Evolutionary conservation across 1,284 basidiomycete species (phyloP).

Genomic region (Inonotus obliquus): DNA sequence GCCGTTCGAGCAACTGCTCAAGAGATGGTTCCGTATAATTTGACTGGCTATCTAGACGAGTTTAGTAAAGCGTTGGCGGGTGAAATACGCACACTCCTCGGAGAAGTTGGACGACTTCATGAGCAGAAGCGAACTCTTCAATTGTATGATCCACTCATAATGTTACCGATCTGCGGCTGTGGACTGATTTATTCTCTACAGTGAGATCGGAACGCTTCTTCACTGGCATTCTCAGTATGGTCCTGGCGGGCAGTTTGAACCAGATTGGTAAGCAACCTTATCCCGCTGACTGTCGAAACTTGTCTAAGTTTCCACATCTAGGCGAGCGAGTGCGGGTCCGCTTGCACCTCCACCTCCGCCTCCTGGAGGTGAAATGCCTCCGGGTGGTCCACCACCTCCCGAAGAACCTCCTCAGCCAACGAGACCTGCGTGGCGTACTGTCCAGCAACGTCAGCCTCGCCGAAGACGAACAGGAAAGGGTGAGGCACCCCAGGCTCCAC

Average conservation of each 20-base stretch:
- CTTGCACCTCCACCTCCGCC: conserved; percentile 33
- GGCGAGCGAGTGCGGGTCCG: conserved; percentile 41
- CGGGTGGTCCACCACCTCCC: conserved; percentile 24
- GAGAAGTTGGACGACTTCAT: conserved; percentile 71
- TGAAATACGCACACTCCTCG: conserved; percentile 74
- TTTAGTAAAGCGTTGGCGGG: conserved; percentile 74
- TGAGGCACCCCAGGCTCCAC: conserved; percentile 4
- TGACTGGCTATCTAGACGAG: conserved; percentile 73
- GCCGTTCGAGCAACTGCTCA: conserved; percentile 60
- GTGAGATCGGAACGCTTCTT: conserved; percentile 65
- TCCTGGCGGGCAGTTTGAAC: conserved; percentile 71
- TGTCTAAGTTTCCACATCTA: conserved; percentile 21
- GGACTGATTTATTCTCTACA: conserved; percentile 26
- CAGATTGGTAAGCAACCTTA: conserved; percentile 49
- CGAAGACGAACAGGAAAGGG: conserved; percentile 12
- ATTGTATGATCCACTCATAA: conserved; percentile 43
- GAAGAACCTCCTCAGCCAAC: conserved; percentile 22
- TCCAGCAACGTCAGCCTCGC: conserved; percentile 19
- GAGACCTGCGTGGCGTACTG: conserved; percentile 20
- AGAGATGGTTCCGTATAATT: conserved; percentile 71
- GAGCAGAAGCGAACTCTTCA: conserved; percentile 68
- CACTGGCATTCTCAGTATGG: conserved; percentile 65
- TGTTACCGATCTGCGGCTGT: neutral
- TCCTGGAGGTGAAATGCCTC: conserved; percentile 26
- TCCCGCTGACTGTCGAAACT: neutral